A percentile compares a stretch with the other conserved stretches of the same genome.
Evolutionary conservation across 2,329 filamentous ascomycete genomes (phyloP).

Genomic region (Ophiocordyceps camponoti-saundersi): DNA sequence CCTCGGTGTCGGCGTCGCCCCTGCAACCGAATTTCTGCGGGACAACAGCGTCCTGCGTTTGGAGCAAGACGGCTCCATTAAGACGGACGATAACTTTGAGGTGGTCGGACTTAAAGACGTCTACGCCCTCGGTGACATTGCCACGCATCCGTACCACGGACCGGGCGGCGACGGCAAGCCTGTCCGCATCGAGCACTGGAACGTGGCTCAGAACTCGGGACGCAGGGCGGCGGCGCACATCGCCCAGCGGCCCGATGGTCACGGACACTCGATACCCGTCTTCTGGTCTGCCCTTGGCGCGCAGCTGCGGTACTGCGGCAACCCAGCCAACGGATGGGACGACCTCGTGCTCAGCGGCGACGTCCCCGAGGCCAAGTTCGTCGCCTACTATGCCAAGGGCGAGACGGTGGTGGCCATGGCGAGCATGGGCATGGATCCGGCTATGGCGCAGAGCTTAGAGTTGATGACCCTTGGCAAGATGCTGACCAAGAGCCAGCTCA

Average conservation of each 20-base stretch:
- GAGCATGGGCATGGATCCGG: conserved; percentile 78
- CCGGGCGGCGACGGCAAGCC: conserved; percentile 60
- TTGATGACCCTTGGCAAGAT: conserved; percentile 72
- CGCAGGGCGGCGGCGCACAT: conserved; percentile 67
- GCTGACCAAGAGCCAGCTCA: conserved; percentile 63
- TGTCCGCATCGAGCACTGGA: conserved; percentile 93
- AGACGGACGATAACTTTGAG: conserved; percentile 63
- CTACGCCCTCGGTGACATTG: conserved; percentile 89
- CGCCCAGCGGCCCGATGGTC: conserved; percentile 38
- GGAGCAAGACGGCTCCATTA: conserved; percentile 71
- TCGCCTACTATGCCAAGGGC: conserved; percentile 75
- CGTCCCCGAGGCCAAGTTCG: conserved; percentile 63
- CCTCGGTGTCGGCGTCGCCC: conserved; percentile 75
- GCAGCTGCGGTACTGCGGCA: conserved; percentile 87
- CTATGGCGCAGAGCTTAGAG: conserved; percentile 68
- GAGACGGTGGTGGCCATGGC: conserved; percentile 81
- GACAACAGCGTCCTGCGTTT: conserved; percentile 54
- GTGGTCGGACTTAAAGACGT: conserved; percentile 66
- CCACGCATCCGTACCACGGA: conserved; percentile 84
- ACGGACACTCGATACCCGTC: conserved; percentile 70
- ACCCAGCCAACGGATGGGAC: conserved; percentile 67
- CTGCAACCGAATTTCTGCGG: conserved; percentile 68
- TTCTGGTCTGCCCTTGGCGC: conserved; percentile 92
- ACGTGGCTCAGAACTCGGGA: conserved; percentile 88
- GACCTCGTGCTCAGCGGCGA: conserved; percentile 68